Evolutionary conservation across 768 basidiomycete genomes (phyloP).

Genomic region (Trichaptum fuscoviolaceum): DNA sequence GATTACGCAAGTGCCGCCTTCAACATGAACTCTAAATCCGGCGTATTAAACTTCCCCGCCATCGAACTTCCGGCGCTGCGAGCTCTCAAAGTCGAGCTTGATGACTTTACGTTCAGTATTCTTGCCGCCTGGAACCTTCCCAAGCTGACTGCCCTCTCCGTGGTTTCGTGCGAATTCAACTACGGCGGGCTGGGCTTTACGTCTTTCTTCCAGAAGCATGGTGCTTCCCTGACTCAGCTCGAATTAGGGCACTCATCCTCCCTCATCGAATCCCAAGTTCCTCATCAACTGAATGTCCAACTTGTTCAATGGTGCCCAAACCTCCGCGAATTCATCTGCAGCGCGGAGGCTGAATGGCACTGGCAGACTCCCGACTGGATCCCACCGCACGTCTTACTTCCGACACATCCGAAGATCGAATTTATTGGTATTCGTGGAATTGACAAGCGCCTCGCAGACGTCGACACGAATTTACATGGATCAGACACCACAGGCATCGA

Average conservation of each 20-base stretch:
- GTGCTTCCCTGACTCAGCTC: slow-evolving; percentile 53
- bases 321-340: slow-evolving; percentile 64
- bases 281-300: slow-evolving; percentile 38
- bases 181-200: slow-evolving; percentile 64
- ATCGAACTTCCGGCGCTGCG: slow-evolving; percentile 58
- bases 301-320: slow-evolving; percentile 69
- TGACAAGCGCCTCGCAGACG: slow-evolving; percentile 51
- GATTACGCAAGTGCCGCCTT: slow-evolving; percentile 30
- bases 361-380: slow-evolving; percentile 80
- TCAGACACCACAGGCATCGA: slow-evolving; percentile 12
- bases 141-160: slow-evolving; percentile 53
- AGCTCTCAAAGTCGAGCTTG: slow-evolving; percentile 64
- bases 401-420: slow-evolving; percentile 53
- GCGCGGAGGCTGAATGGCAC: slow-evolving; percentile 77
- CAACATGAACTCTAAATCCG: slow-evolving; percentile 4
- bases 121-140: slow-evolving; percentile 68
- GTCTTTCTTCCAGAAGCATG: slow-evolving; percentile 63
- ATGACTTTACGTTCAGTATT: slow-evolving; percentile 64
- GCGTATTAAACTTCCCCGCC: not conserved
- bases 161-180: slow-evolving; percentile 65
- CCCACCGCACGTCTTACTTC: slow-evolving; percentile 67
- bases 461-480: slow-evolving; percentile 19
- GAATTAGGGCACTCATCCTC: slow-evolving; percentile 71
- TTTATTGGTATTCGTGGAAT: slow-evolving; percentile 72
- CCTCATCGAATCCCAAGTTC: slow-evolving; percentile 61